These are phyloP conservation scores for Pseudogymnoascus sp. DNA, from an alignment of 2,329 filamentous ascomycete genomes.

Conservation along the genomic window DNA sequence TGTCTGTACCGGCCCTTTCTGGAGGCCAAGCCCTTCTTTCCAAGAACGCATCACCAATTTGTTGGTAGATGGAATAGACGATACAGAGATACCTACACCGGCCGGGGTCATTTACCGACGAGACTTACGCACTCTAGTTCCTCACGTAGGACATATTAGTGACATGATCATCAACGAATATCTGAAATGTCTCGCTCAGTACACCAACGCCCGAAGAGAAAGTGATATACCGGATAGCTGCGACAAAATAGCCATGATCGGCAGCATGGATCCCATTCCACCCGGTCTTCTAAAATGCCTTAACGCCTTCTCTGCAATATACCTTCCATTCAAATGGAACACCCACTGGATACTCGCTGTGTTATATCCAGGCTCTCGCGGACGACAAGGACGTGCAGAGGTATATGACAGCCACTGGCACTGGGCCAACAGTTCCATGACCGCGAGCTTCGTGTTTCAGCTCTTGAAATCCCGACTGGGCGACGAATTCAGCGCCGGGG, in stretches of 20 bases:
- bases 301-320: background rate
- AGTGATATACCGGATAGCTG: background rate
- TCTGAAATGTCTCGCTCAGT: background rate
- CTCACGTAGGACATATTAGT: background rate
- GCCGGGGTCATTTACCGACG: background rate
- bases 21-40: background rate
- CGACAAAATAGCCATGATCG: background rate
- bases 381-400: background rate
- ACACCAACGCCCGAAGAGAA: background rate
- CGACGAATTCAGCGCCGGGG: background rate
- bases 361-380: background rate
- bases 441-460: background rate
- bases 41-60: background rate
- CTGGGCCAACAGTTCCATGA: background rate
- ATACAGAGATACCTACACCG: background rate
- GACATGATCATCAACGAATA: background rate
- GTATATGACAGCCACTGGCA: background rate
- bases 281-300: background rate
- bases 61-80: background rate
- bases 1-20: background rate
- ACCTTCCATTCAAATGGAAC: background rate
- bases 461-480: background rate
- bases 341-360: background rate
- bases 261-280: background rate
- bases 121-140: background rate